phyloP scores from a whole-genome alignment of 148 eudicot genomes.

The Vaccinium macrocarpon region DNA sequence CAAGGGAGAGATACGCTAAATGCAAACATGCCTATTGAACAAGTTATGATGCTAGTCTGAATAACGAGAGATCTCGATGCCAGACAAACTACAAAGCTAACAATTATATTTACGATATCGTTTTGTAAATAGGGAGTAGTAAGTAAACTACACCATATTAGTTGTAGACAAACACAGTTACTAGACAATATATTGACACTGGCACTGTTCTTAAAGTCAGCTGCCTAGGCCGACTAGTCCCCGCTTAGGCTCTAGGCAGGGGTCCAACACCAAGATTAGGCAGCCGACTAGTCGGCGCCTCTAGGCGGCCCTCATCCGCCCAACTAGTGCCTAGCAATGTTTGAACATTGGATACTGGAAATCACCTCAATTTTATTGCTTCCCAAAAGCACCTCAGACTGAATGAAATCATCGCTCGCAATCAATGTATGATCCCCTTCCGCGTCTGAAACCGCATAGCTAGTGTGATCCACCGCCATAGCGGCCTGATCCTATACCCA shows the following conservation, averaged over 20 bases:
- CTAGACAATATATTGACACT: neutral
- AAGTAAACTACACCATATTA: neutral
- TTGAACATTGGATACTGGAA: neutral
- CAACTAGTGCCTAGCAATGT: too few relatives aligned
- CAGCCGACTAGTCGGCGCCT: too few relatives aligned
- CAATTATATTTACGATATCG: too few relatives aligned
- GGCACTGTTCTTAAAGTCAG: too few relatives aligned
- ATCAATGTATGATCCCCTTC: slow-evolving; percentile 62
- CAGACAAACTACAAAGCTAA: neutral
- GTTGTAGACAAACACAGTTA: neutral
- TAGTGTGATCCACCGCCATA: slow-evolving; percentile 54
- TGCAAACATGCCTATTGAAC: neutral
- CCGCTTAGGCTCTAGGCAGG: too few relatives aligned
- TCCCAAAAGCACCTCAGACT: slow-evolving; percentile 54
- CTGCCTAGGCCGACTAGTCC: too few relatives aligned
- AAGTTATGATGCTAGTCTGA: neutral
- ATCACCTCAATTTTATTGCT: slow-evolving; percentile 56
- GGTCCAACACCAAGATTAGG: too few relatives aligned
- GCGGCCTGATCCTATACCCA: slow-evolving; percentile 39
- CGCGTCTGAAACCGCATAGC: slow-evolving; percentile 46
- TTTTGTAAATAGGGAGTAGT: neutral
- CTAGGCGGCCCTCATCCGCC: too few relatives aligned
- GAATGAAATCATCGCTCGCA: slow-evolving; percentile 41
- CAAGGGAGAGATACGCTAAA: neutral
- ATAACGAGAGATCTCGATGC: neutral